phyloP scores from a whole-genome alignment of 768 basidiomycete species.

The Boletus subparvulus region DNA sequence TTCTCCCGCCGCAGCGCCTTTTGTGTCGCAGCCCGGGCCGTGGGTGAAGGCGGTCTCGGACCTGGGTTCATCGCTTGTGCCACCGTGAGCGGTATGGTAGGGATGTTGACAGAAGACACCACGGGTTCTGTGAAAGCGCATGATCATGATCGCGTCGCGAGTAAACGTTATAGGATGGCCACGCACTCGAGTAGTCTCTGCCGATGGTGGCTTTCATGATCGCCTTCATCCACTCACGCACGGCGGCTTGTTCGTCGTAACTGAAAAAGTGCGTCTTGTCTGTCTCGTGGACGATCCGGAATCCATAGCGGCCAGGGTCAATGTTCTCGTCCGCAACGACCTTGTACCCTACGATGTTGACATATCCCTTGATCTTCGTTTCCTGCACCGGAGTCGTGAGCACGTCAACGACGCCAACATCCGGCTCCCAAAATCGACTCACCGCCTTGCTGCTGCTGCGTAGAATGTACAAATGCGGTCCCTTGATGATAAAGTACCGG shows the following conservation, averaged over 20 bases:
- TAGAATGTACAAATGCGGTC: conserved; percentile 85
- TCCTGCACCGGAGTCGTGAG: conserved; percentile 51
- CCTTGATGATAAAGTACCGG: conserved; percentile 91
- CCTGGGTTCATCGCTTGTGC: conserved; percentile 97
- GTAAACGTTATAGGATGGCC: background rate
- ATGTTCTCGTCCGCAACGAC: conserved; percentile 91
- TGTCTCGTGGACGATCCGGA: conserved; percentile 87
- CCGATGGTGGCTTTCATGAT: conserved; percentile 98
- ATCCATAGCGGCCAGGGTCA: conserved; percentile 91
- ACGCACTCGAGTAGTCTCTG: conserved; percentile 86
- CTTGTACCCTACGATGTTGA: conserved; percentile 89
- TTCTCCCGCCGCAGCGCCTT: conserved; percentile 84
- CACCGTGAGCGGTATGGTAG: conserved; percentile 91
- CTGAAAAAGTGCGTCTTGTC: conserved; percentile 91
- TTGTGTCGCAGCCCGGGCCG: conserved; percentile 84
- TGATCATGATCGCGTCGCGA: background rate
- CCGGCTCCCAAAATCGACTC: background rate
- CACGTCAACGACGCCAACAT: background rate
- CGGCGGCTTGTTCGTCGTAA: conserved; percentile 77
- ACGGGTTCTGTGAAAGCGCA: conserved; percentile 68
- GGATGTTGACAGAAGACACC: conserved; percentile 94
- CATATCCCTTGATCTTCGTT: conserved; percentile 93
- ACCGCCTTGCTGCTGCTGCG: conserved; percentile 63
- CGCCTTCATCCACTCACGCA: conserved; percentile 99
- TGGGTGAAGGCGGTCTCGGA: conserved; percentile 91